These are phyloP conservation scores for Aspergillus awamori DNA, from an alignment of 2,329 filamentous ascomycete species.

Conservation along the genomic window DNA sequence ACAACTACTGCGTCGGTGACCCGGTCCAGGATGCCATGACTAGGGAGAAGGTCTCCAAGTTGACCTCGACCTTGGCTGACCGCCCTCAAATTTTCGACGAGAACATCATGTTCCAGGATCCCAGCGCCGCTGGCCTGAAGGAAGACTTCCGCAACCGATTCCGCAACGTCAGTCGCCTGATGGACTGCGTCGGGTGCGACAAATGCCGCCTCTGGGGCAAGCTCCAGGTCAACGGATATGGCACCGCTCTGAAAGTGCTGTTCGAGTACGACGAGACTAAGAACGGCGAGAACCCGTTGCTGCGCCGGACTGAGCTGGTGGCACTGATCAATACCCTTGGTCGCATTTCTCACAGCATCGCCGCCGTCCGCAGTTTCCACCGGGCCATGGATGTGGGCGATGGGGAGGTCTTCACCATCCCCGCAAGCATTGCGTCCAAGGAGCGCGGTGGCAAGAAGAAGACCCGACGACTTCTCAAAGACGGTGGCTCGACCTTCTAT, in stretches of 20 bases:
- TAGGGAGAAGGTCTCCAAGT: slow-evolving; percentile 75
- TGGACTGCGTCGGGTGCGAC: slow-evolving; percentile 99
- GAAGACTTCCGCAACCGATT: slow-evolving; percentile 98
- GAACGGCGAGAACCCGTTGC: slow-evolving; percentile 65
- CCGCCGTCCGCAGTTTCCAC: slow-evolving; percentile 73
- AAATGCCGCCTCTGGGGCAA: slow-evolving; percentile 99
- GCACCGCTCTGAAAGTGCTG: slow-evolving; percentile 89
- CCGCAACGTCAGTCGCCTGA: slow-evolving; percentile 91
- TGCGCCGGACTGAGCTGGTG: slow-evolving; percentile 89
- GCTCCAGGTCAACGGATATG: slow-evolving; percentile 91
- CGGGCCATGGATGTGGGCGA: slow-evolving; percentile 46
- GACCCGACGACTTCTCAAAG: slow-evolving; percentile 31
- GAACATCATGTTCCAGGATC: slow-evolving; percentile 84
- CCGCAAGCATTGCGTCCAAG: slow-evolving; percentile 30
- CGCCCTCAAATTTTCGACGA: slow-evolving; percentile 85
- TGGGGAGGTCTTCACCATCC: slow-evolving; percentile 34
- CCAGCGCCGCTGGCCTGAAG: slow-evolving; percentile 71
- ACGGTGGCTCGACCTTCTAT: slow-evolving; percentile 39
- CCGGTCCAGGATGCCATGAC: slow-evolving; percentile 75
- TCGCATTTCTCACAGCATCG: slow-evolving; percentile 78
- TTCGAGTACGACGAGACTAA: slow-evolving; percentile 84
- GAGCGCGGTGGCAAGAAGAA: slow-evolving; percentile 20
- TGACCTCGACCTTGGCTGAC: slow-evolving; percentile 71
- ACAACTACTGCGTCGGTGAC: slow-evolving; percentile 92
- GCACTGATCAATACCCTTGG: slow-evolving; percentile 93